Evolutionary conservation across 2,329 filamentous ascomycete species (phyloP).

Genomic region (Clonostachys solani): DNA sequence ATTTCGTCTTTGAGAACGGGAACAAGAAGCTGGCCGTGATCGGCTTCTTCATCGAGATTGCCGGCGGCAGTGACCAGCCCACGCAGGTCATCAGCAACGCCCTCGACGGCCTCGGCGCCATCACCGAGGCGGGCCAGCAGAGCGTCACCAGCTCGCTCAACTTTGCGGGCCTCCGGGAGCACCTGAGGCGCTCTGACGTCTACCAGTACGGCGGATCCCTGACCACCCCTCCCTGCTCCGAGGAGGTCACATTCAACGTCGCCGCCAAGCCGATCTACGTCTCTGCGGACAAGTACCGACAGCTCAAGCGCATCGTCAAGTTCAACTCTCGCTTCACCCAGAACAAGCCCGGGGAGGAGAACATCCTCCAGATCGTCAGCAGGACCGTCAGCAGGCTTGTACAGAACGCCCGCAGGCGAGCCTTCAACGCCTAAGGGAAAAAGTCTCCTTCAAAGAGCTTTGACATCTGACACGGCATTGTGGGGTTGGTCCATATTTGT

Average conservation of each 20-base stretch:
- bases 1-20: constrained; percentile 31
- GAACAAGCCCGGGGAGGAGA: constrained; percentile 35
- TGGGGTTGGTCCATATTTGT: no score
- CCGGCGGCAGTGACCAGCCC: constrained; percentile 5
- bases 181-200: constrained; percentile 28
- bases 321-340: constrained; percentile 51
- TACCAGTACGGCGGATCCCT: constrained; percentile 51
- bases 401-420: no score
- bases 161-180: constrained; percentile 27
- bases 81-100: constrained; percentile 22
- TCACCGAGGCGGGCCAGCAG: constrained; percentile 27
- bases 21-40: constrained; percentile 20
- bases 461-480: no score
- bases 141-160: constrained; percentile 26
- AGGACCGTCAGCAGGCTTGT: not conserved
- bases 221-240: constrained; percentile 54
- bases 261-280: constrained; percentile 40
- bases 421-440: no score
- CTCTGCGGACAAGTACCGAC: constrained; percentile 39
- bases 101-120: constrained; percentile 26
- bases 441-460: no score
- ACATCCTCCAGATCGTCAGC: constrained; percentile 27
- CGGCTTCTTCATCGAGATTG: constrained; percentile 28
- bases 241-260: constrained; percentile 47
- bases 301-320: constrained; percentile 44